phyloP scores from a whole-genome alignment of 2,329 filamentous ascomycete species.

The Botrytis pseudocinerea region DNA sequence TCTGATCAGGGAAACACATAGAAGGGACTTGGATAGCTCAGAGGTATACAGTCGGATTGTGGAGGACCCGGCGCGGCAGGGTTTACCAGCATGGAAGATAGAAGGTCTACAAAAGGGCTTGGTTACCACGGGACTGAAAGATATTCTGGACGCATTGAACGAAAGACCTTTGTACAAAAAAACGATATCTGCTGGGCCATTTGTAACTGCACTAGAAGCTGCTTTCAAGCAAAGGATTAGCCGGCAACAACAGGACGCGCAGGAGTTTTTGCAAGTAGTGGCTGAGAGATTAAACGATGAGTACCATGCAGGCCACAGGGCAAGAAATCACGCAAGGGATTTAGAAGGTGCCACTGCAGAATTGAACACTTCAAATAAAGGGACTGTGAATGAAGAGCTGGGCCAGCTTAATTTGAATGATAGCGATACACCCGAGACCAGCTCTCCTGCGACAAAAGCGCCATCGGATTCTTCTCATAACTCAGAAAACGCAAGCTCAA shows the following conservation, averaged over 20 bases:
- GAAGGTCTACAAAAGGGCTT: constrained; percentile 74
- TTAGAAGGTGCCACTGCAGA: constrained; percentile 18
- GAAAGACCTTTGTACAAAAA: constrained; percentile 92
- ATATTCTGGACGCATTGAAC: constrained; percentile 88
- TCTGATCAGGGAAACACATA: constrained; percentile 86
- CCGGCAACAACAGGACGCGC: constrained; percentile 93
- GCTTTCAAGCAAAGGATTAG: constrained; percentile 91
- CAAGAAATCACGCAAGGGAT: constrained; percentile 58
- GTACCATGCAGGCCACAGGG: constrained; percentile 80
- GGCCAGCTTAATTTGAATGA: constrained; percentile 24
- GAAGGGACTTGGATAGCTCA: constrained; percentile 75
- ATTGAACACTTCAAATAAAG: constrained; percentile 21
- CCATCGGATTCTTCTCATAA: constrained; percentile 10
- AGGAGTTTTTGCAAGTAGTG: constrained; percentile 94
- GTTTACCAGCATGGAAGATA: constrained; percentile 59
- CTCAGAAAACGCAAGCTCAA: constrained; percentile 20
- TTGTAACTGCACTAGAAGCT: constrained; percentile 78
- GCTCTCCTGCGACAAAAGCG: constrained; percentile 13
- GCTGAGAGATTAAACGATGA: constrained; percentile 91
- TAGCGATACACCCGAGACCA: neutral
- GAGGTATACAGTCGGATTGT: constrained; percentile 70
- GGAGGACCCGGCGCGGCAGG: constrained; percentile 48
- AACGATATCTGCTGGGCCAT: constrained; percentile 83
- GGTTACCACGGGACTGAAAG: constrained; percentile 85
- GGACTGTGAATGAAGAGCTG: constrained; percentile 20